Conservation (phyloP, 768 basidiomycete species). For the Suillus subaureus region DNA sequence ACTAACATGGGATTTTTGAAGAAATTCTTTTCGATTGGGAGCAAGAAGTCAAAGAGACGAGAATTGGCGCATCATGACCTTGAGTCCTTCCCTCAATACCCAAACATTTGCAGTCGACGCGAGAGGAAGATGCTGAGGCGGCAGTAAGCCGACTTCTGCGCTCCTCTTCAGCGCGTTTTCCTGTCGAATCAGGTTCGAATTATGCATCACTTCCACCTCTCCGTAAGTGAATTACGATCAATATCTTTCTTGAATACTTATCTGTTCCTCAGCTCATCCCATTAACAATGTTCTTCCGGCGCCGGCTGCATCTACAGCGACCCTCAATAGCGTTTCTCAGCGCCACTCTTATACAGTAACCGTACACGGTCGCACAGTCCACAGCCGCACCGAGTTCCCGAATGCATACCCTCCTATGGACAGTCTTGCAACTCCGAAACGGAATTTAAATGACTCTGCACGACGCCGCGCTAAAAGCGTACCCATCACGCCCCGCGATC, state of each 20-base stretch:
- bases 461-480: constrained; percentile 33
- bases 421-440: constrained; percentile 25
- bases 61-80: constrained; percentile 26
- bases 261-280: constrained; percentile 56
- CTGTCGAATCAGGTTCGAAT: constrained; percentile 57
- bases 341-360: constrained; percentile 73
- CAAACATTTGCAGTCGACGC: constrained; percentile 15
- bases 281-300: constrained; percentile 57
- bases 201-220: constrained; percentile 64
- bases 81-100: constrained; percentile 30
- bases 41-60: constrained; percentile 59
- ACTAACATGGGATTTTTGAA: constrained; percentile 66
- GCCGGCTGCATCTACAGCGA: constrained; percentile 52
- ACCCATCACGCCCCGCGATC: constrained; percentile 46
- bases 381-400: constrained; percentile 66
- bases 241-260: constrained; percentile 12
- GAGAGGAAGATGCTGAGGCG: constrained; percentile 48
- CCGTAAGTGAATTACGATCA: constrained; percentile 50
- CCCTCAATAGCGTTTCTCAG: constrained; percentile 53
- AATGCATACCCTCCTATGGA: constrained; percentile 54
- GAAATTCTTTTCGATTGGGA: constrained; percentile 68
- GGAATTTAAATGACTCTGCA: constrained; percentile 29
- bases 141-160: constrained; percentile 57
- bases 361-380: constrained; percentile 63
- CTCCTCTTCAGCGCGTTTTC: constrained; percentile 70